Evolutionary conservation across 352 stramenopile genomes (phyloP).

Genomic region (Ochromonadaceae sp.): DNA sequence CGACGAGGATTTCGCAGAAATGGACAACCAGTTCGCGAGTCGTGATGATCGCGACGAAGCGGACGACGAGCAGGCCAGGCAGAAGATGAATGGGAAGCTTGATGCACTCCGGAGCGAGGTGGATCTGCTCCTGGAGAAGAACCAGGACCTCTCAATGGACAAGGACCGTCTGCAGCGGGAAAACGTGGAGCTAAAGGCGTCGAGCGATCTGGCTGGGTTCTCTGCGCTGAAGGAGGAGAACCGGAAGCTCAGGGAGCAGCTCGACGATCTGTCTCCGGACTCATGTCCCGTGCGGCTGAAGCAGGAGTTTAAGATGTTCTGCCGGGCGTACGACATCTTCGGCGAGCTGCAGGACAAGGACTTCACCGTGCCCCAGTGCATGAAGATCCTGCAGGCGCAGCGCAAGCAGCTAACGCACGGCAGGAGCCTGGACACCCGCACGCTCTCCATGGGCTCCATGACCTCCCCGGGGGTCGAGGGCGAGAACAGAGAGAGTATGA

Average conservation of each 20-base stretch:
- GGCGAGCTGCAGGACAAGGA: background rate
- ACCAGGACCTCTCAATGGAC: background rate
- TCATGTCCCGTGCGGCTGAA: background rate
- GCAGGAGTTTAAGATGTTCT: background rate
- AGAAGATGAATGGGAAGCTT: constrained; percentile 19
- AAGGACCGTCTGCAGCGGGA: background rate
- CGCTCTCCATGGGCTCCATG: background rate
- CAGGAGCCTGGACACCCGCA: background rate
- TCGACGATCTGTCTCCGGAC: too few species aligned
- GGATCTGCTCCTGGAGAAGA: background rate
- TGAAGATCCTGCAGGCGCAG: background rate
- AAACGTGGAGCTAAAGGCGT: background rate
- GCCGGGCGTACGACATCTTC: background rate
- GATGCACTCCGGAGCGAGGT: background rate
- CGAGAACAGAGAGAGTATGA: constrained; percentile 39
- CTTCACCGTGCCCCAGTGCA: background rate
- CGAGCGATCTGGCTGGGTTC: background rate
- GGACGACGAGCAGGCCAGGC: constrained; percentile 11
- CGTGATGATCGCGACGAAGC: constrained; percentile 17
- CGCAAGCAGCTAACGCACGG: background rate
- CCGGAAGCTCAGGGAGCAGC: too few species aligned
- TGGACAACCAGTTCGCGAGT: background rate
- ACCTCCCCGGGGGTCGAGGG: background rate
- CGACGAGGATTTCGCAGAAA: background rate
- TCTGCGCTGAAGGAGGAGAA: background rate